These are phyloP conservation scores for Inga laurina DNA, from an alignment of 306 rosid genomes.

Conservation along the genomic window DNA sequence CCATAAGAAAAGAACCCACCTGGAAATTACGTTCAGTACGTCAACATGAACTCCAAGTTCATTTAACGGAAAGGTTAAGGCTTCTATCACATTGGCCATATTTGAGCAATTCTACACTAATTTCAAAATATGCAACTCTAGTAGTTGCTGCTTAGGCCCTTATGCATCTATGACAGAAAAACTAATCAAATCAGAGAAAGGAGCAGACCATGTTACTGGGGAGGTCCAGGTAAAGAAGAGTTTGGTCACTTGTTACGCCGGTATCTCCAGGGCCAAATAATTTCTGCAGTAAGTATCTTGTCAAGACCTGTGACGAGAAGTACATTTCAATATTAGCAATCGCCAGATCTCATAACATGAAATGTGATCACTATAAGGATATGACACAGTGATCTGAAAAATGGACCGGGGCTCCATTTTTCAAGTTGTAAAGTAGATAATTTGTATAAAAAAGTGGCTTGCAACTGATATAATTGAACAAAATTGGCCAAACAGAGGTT, in stretches of 20 bases:
- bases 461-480: neutral
- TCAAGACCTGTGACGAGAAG: slow-evolving; percentile 32
- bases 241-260: slow-evolving; percentile 45
- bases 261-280: slow-evolving; percentile 53
- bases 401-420: neutral
- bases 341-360: neutral
- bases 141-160: neutral
- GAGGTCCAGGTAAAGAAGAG: slow-evolving; percentile 56
- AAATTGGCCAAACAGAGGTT: neutral
- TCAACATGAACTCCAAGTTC: neutral
- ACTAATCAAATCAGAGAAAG: slow-evolving; percentile 18
- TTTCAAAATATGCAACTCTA: neutral
- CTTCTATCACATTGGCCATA: neutral
- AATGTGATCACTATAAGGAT: neutral
- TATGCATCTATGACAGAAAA: neutral
- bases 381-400: neutral
- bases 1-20: slow-evolving; percentile 80
- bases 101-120: neutral
- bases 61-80: neutral
- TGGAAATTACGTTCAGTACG: neutral
- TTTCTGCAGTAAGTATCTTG: slow-evolving; percentile 55
- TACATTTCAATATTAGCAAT: neutral
- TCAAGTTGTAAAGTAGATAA: too few relatives aligned
- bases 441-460: neutral
- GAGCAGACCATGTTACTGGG: slow-evolving; percentile 67